These are phyloP conservation scores for Globisporangium takayamanum DNA, from an alignment of 352 stramenopile genomes.

Conservation along the genomic window DNA sequence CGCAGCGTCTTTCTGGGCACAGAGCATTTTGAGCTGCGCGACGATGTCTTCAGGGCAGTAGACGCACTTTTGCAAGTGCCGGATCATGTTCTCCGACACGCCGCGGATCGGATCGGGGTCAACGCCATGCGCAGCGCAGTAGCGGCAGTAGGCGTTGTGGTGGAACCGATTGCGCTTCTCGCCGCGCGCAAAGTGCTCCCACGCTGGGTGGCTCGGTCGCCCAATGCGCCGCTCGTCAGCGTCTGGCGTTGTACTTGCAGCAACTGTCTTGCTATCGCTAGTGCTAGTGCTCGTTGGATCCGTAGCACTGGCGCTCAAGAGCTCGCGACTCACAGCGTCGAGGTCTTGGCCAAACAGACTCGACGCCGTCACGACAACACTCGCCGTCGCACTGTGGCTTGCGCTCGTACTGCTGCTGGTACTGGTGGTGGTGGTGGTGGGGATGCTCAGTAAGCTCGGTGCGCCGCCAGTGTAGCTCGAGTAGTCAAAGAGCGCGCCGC, in stretches of 20 bases:
- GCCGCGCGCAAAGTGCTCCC: conserved; percentile 71
- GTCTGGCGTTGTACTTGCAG: conserved; percentile 3
- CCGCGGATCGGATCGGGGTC: conserved; percentile 43
- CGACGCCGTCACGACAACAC: neutral
- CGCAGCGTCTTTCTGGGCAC: conserved; percentile 62
- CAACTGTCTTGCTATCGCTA: neutral
- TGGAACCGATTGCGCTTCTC: conserved; percentile 82
- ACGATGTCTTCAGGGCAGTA: conserved; percentile 69
- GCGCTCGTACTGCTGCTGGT: neutral
- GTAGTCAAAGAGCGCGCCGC: conserved; percentile 31
- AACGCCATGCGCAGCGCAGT: conserved; percentile 52
- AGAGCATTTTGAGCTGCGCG: conserved; percentile 52
- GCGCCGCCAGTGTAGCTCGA: conserved; percentile 43
- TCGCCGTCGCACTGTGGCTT: neutral
- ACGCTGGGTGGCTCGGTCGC: conserved; percentile 61
- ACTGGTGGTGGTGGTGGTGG: neutral
- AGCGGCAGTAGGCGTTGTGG: conserved; percentile 70
- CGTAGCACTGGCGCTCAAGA: neutral
- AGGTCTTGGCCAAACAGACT: conserved; percentile 15
- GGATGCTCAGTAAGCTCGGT: conserved; percentile 25
- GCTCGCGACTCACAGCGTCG: conserved; percentile 10
- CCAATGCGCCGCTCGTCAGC: conserved; percentile 66
- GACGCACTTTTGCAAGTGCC: conserved; percentile 71
- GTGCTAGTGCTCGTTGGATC: neutral
- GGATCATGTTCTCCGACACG: conserved; percentile 82